Evolutionary conservation across 176 grass and related monocot species (phyloP).

Genomic region (Aechmea fasciata): DNA sequence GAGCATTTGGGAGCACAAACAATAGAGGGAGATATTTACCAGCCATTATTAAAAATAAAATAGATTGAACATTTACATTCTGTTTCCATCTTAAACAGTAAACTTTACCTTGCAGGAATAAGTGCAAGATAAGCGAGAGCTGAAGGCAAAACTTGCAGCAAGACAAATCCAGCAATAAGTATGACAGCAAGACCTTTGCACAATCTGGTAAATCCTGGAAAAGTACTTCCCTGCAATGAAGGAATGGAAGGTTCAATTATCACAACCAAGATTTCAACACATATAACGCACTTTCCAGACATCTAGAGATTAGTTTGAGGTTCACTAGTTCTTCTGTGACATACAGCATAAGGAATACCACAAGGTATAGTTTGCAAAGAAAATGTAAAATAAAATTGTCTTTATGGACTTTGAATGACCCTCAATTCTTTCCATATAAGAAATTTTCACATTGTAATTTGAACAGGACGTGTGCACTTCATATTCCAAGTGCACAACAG

Average conservation of each 20-base stretch:
- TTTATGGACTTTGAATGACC: too few relatives aligned
- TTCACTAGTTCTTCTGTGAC: not conserved
- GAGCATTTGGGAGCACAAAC: not conserved
- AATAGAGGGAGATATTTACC: not conserved
- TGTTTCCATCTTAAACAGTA: constrained; percentile 2
- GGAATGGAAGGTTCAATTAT: not conserved
- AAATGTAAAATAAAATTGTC: too few relatives aligned
- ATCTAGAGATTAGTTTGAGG: not conserved
- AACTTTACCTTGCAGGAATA: constrained; percentile 68
- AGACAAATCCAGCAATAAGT: constrained; percentile 51
- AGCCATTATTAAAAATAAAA: not conserved
- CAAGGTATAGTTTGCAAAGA: not conserved
- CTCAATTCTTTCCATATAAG: too few relatives aligned
- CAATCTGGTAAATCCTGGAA: constrained; percentile 80
- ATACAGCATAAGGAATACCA: not conserved
- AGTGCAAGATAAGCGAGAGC: constrained; percentile 65
- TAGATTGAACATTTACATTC: not conserved
- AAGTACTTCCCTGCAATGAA: constrained; percentile 53
- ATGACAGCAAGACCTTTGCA: constrained; percentile 86
- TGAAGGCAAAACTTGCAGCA: constrained; percentile 70
- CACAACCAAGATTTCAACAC: not conserved
- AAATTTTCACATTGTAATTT: too few relatives aligned
- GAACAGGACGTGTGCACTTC: too few relatives aligned
- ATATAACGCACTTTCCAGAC: not conserved
- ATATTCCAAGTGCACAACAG: too few relatives aligned